Evolutionary conservation across 768 basidiomycete genomes (phyloP), one percentile per base, ranked within the genome.

Genomic region (Termitomyces titanicus): DNA sequence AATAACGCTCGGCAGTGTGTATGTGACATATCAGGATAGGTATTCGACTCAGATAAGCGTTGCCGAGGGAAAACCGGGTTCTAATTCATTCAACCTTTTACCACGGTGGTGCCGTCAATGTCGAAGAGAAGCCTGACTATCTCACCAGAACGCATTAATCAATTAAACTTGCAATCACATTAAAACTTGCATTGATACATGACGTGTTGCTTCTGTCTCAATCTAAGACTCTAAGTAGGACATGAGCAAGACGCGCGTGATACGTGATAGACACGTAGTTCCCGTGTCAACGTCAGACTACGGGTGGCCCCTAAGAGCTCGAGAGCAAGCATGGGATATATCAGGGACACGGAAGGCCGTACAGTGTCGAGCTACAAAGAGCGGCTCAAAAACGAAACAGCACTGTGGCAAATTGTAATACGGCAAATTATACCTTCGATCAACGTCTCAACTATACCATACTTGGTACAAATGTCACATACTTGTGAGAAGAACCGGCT

Each of bases 401-500:
- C 5, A 25, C 17, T 24, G 24, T 17, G 13, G 24, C 6, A 24
- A n/a, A n/a, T n/a, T n/a, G n/a, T n/a, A n/a, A 42, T 33, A 13
- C n/a, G 42, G 51, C 18, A 48, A 27, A 15, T 40, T 17, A 29
- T 40, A 42, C 27, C 22, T 39, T 40, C 20, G 13, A 33, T 33
- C 47, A 37, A 3, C 29, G 3, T 29, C 3, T 4, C 29, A 29
- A 29, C 29, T 29, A 52, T 39, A 15, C 54, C 33, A 52, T 35
- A 51, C 37, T 1, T 37, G 50, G 51, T 40, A 43, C n/a, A 39
- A 44, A 24, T 40, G 37, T 53, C 54, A 40, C 51, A 47, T 47
- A 39, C 18, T 44, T 38, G 54, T 59, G 58, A 38, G 54, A 59
- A 44, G 24, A 18, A 27, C 17, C 34, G 8, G 9, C 18, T 44